phyloP scores from a whole-genome alignment of 2,329 filamentous ascomycete species.

The Ophiocordyceps robertsii region DNA sequence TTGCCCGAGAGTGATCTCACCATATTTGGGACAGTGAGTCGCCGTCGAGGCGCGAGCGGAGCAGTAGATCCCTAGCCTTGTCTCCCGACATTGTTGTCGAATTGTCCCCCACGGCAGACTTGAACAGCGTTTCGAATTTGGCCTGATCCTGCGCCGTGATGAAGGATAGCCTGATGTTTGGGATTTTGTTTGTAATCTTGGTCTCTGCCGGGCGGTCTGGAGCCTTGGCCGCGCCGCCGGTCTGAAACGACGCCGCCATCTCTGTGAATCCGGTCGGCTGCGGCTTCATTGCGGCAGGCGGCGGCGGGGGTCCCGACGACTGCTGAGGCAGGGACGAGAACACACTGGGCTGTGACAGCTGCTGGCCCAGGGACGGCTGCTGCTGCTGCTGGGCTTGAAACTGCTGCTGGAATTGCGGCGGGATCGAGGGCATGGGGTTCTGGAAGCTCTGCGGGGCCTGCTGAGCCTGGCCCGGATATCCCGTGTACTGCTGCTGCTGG shows the following conservation, averaged over 20 bases:
- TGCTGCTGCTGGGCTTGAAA: slow-evolving; percentile 36
- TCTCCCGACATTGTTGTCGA: slow-evolving; percentile 84
- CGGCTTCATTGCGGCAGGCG: slow-evolving; percentile 49
- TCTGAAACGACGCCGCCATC: slow-evolving; percentile 55
- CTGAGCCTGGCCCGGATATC: slow-evolving; percentile 37
- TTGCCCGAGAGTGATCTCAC: slow-evolving; percentile 29
- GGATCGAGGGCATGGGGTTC: slow-evolving; percentile 45
- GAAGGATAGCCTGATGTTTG: slow-evolving; percentile 87
- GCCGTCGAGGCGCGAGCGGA: slow-evolving; percentile 80
- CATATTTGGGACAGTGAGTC: slow-evolving; percentile 87
- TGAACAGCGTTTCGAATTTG: slow-evolving; percentile 96
- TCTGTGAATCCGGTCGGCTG: slow-evolving; percentile 52
- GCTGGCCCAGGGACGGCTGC: slow-evolving; percentile 27
- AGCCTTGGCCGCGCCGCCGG: slow-evolving; percentile 29
- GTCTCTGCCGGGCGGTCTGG: slow-evolving; percentile 34
- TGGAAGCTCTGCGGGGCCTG: slow-evolving; percentile 48
- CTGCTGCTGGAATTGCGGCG: slow-evolving; percentile 46
- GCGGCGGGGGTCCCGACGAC: slow-evolving; percentile 30
- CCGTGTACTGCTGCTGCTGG: slow-evolving; percentile 56
- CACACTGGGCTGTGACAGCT: slow-evolving; percentile 20
- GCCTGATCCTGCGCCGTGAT: slow-evolving; percentile 90
- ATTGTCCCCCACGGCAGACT: slow-evolving; percentile 75
- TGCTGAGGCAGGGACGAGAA: slow-evolving; percentile 32
- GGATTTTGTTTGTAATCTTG: slow-evolving; percentile 60
- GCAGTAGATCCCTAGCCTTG: slow-evolving; percentile 76